A percentile compares a stretch with the other conserved stretches of the same genome.
Evolutionary conservation across 1,284 basidiomycete species (phyloP).

Genomic region (Boletellus sp.): DNA sequence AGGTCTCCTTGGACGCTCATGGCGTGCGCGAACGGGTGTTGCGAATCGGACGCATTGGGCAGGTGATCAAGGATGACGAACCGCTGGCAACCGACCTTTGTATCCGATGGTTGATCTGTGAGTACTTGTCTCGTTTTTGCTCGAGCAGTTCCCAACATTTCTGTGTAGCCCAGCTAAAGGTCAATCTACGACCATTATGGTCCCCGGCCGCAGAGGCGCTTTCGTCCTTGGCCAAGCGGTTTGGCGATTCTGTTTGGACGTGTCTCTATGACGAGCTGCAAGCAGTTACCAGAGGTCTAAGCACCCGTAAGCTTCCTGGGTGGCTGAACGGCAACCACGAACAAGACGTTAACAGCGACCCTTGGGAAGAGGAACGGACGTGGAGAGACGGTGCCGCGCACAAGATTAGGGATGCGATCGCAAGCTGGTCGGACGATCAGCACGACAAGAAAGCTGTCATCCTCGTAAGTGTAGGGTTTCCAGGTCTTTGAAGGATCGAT

Average conservation of each 20-base stretch:
- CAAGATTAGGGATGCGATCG: conserved; percentile 47
- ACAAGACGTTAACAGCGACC: conserved; percentile 37
- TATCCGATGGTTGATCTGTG: conserved; percentile 64
- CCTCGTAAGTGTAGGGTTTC: conserved; percentile 30
- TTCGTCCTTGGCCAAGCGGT: conserved; percentile 52
- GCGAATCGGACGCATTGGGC: conserved; percentile 60
- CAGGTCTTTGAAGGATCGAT: background rate
- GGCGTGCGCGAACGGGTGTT: conserved; percentile 82
- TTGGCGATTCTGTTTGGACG: conserved; percentile 71
- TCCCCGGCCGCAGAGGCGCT: conserved; percentile 74
- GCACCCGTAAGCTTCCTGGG: conserved; percentile 7
- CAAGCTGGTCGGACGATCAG: conserved; percentile 43
- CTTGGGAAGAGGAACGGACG: conserved; percentile 64
- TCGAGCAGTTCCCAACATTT: background rate
- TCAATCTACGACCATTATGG: conserved; percentile 88
- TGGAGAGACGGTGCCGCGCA: conserved; percentile 75
- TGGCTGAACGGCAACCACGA: conserved; percentile 16
- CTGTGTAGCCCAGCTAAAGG: conserved; percentile 80
- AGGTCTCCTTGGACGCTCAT: conserved; percentile 69
- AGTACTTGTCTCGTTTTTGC: conserved; percentile 17
- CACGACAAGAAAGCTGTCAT: conserved; percentile 29
- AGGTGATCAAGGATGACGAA: conserved; percentile 52
- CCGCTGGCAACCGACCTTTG: conserved; percentile 53
- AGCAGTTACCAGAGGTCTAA: conserved; percentile 15
- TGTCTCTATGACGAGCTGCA: conserved; percentile 65